These are phyloP conservation scores for maize (Zea mays) DNA, from an alignment of 176 grass and related monocot genomes.

Conservation along the genomic window Zm-B73-REFERENCE-NAM-5.0 NC_050096.1:84647001-84647500, in stretches of 20 bases:
- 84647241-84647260: constrained; percentile 43
- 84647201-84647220: constrained; percentile 31
- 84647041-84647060: constrained; percentile 38
- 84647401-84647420: constrained; percentile 34
- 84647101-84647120: constrained; percentile 50
- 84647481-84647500: constrained; percentile 1
- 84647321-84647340: constrained; percentile 40
- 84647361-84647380: constrained; percentile 30
- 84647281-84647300: constrained; percentile 35
- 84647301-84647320: constrained; percentile 29
- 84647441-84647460: constrained; percentile 1
- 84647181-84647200: constrained; percentile 29
- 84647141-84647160: constrained; percentile 37
- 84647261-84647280: constrained; percentile 34
- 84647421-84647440: constrained; percentile 24
- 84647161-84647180: constrained; percentile 9
- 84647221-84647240: constrained; percentile 24
- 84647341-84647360: constrained; percentile 26
- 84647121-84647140: constrained; percentile 46
- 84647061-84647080: constrained; percentile 23
- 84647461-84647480: neutral
- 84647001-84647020: constrained; percentile 30
- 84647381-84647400: constrained; percentile 36
- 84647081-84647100: constrained; percentile 29
- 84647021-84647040: constrained; percentile 20